Base-by-base conservation (phyloP, 495 filamentous ascomycete genomes). In the Pseudevernia furfuracea region DNA sequence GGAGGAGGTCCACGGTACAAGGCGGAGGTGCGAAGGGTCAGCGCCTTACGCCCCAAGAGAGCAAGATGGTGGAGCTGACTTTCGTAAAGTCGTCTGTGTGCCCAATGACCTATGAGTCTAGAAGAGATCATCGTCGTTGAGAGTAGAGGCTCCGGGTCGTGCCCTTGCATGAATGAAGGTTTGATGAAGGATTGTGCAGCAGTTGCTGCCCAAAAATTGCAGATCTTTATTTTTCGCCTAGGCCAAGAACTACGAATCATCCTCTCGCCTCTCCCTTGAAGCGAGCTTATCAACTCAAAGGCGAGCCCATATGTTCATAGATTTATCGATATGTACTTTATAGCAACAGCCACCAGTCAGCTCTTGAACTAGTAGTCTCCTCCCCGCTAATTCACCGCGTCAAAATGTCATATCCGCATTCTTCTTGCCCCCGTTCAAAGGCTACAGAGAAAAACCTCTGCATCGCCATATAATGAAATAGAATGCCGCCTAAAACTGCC, bases 381-480 rank as follows among this genome's bases (percentile, higher is more conserved):
- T 58, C 48, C 28, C 25, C 15, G 25, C 17, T 56, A 25, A 21
- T 43, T 60, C 69, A 64, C 63, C 68, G 28, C 65, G 59, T 41
- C 79, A 79, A 67, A 82, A 86, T 71, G 58, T 66, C 71, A 12
- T 69, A 63, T 32, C 81, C 80, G 65, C 85, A 87, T 67, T 82
- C 79, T 37, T 77, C 78, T 64, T 76, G 66, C 38, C 88, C 91
- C 56, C 91, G 79, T 64, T 77, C 71, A 76, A 96, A 96, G n/a
- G 94, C 94, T 49, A 80, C 79, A 0, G 88, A 78, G 69, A 99
- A 99, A 70, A 99, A 91, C 56, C 91, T 84, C 71, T 96, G 90
- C 94, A 99, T 97, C 32, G 94, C 94, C 32, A 81, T 79, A 73
- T 97, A 99, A 76, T 99, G 94, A 73, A 93, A 97, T 9, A 97